Evolutionary conservation across 768 basidiomycete genomes (phyloP), one percentile per base, ranked within the genome.

Genomic region (Cyclocybe cylindracea): DNA sequence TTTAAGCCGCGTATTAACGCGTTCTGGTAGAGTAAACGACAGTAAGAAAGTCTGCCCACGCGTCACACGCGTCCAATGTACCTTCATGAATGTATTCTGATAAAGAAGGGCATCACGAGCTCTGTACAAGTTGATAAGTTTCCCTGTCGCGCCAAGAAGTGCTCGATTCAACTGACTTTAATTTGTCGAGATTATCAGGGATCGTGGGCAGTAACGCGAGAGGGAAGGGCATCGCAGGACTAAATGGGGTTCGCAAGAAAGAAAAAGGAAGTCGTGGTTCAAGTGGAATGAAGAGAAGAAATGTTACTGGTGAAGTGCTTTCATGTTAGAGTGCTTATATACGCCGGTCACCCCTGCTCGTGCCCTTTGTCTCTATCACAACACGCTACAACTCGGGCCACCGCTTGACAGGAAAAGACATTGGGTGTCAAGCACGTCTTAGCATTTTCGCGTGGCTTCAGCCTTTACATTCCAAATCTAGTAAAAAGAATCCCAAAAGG

Each of bases 61-160:
- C 14, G 31, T 42, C 33, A 41, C 14, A 40, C 31, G 24, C 24
- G 24, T 29, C 19, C 40, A 16, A 32, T 40, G n/a, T 37, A 62
- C 64, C 58, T 66, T 67, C 65, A 67, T 68, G 34, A 68, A 66
- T 10, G 60, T 55, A 49, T 65, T 69, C 43, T 66, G 59, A 19
- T 61, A 59, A 9, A 56, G 52, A 10, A 66, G 51, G 14, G 60
- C 57, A 8, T 58, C 39, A 13, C 53, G 38, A 9, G 51, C 50
- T 40, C 59, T 59, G 40, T 13, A 34, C 10, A 29, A 33, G 43
- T n/a, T 13, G 40, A 18, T 44, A 24, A 35, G 16, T 16, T n/a
- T 38, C 10, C 34, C n/a, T 33, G 18, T 9, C 19, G 38, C 29
- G 2, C 5, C n/a, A 24, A 31, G n/a, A 34, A 4, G 6, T 4